Evolutionary conservation across 208 protist species (phyloP).

Genomic region (Porcisia hertigi): DNA sequence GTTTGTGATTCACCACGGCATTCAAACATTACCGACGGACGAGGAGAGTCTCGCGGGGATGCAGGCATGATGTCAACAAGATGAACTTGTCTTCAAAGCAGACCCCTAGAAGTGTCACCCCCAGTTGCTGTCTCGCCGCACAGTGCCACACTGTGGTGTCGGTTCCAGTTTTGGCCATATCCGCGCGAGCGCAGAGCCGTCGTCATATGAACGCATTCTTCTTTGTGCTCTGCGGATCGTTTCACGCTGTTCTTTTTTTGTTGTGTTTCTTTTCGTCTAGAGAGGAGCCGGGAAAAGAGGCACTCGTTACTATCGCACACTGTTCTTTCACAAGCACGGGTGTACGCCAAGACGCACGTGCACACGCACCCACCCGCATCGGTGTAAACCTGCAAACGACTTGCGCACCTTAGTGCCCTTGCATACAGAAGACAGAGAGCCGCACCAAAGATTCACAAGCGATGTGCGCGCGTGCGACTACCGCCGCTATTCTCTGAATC

Average conservation of each 20-base stretch:
- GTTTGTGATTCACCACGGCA: slow-evolving; percentile 59
- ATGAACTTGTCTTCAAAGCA: too few species aligned
- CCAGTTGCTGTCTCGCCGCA: background rate
- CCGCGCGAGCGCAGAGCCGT: background rate
- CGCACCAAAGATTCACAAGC: too few species aligned
- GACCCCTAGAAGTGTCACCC: background rate
- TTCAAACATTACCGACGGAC: slow-evolving; percentile 20
- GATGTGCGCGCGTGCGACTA: too few species aligned
- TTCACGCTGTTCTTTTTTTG: background rate
- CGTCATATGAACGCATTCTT: background rate
- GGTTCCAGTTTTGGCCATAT: background rate
- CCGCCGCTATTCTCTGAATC: too few species aligned
- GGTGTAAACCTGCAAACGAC: too few species aligned
- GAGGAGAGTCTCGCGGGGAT: slow-evolving; percentile 17
- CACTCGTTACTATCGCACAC: background rate
- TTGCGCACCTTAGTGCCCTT: too few species aligned
- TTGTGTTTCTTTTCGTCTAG: background rate
- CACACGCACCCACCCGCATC: too few species aligned
- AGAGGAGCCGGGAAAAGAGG: background rate
- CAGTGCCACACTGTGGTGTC: background rate
- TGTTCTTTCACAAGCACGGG: too few species aligned
- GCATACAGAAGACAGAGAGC: too few species aligned
- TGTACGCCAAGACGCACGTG: too few species aligned
- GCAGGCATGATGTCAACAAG: background rate
- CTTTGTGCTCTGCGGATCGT: too few species aligned